Evolutionary conservation across 2,329 filamentous ascomycete genomes (phyloP).

Genomic region (Aspergillus pseudotamarii): DNA sequence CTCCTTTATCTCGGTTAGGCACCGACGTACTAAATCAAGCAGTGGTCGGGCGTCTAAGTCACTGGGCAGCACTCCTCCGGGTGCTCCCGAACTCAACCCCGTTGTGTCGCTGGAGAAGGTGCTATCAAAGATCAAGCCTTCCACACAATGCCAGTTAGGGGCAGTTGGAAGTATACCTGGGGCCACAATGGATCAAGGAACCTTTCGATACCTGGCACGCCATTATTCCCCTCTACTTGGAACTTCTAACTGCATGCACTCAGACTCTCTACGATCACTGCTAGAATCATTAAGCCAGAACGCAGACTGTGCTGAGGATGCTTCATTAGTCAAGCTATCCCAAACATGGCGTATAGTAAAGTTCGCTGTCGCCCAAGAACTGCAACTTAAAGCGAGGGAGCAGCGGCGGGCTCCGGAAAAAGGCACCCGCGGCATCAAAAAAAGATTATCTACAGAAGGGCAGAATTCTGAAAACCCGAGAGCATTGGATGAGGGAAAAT

Average conservation of each 20-base stretch:
- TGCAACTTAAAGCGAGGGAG: slow-evolving; percentile 44
- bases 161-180: slow-evolving; percentile 54
- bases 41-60: slow-evolving; percentile 56
- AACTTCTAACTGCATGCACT: slow-evolving; percentile 25
- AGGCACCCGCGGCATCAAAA: slow-evolving; percentile 24
- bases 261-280: slow-evolving; percentile 35
- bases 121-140: slow-evolving; percentile 45
- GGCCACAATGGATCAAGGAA: slow-evolving; percentile 42
- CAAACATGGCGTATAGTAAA: slow-evolving; percentile 63
- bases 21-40: slow-evolving; percentile 49
- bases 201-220: slow-evolving; percentile 47
- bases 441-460: slow-evolving; percentile 35
- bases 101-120: slow-evolving; percentile 56
- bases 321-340: slow-evolving; percentile 54
- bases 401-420: slow-evolving; percentile 28
- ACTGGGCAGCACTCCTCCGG: slow-evolving; percentile 56
- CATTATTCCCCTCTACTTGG: slow-evolving; percentile 46
- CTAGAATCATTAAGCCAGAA: slow-evolving; percentile 56
- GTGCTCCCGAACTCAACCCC: slow-evolving; percentile 47
- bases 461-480: slow-evolving; percentile 29
- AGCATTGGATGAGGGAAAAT: slow-evolving; percentile 32
- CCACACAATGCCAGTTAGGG: slow-evolving; percentile 50
- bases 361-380: slow-evolving; percentile 53
- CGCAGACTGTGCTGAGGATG: slow-evolving; percentile 55
- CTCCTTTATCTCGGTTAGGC: slow-evolving; percentile 53